Evolutionary conservation across 2,329 filamentous ascomycete species (phyloP), one percentile per base, ranked within the genome.

Genomic region (Diaporthe sp.): DNA sequence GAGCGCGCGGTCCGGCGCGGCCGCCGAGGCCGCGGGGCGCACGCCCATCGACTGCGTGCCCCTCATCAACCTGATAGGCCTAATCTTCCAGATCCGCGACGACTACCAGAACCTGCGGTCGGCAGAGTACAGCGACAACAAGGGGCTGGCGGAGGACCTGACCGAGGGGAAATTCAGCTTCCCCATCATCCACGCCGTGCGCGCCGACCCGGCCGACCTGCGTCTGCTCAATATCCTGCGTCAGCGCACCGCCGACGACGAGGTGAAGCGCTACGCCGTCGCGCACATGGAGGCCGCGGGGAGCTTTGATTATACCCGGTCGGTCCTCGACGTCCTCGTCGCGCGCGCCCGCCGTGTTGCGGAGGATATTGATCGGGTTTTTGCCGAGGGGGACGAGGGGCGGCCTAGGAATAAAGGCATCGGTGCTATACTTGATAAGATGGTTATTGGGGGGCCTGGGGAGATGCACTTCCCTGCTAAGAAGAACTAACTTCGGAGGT

Each of bases 81-180:
- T 97, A 72, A 92, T 97, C 82, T 97, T 95, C 87, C 95, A 97
- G 84, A 97, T 97, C 84, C 91, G 94, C 79, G 94, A 96, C 86
- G 97, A 99, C 88, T 98, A 98, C 85, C 92, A 95, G 83, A 98
- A 98, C 82, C 91, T 99, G 56, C 90, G 89, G 39, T 90, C 88
- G 25, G 86, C 85, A n/a, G 88, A 92, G 80, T 98, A 98, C 86
- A 92, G 92, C 50, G 88, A 93, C 77, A 96, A 97, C 83, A 98
- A 98, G 86, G 97, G 96, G 66, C 90, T 98, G 78, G 97, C 94
- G 83, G 96, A 98, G 86, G 97, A 98, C 84, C 85, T 98, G 79
- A 98, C 95, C 1, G 97, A 98, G 85, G 96, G 96, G 77, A 98
- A 98, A 88, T 98, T 98, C 86, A 96, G 93, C 35, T 98, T 98